Base-by-base conservation (phyloP, 495 filamentous ascomycete genomes). In the Xanthoparmelia taractica region DNA sequence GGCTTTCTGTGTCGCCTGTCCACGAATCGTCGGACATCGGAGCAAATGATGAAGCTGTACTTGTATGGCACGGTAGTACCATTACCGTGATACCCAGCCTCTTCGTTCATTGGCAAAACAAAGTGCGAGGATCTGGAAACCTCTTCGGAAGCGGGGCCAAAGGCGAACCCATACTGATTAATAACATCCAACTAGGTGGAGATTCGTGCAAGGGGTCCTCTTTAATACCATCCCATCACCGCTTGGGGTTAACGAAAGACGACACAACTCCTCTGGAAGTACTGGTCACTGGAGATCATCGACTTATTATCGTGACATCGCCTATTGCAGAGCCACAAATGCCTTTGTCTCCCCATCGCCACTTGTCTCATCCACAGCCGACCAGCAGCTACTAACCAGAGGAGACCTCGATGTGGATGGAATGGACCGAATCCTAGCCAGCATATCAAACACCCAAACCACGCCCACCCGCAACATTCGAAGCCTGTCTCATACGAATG, bases 11-110 rank as follows among this genome's bases (percentile, higher is more conserved):
- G 66, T 50, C 62, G 60, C n/a, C 70, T 67, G n/a, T 74, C 60
- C 71, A 77, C 69, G 71, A 67, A 57, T 71, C 74, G 52, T 79
- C 80, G 2, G 41, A 59, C 54, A 41, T 43, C 57, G 58, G 58
- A 63, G 37, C 63, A 63, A 57, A 78, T 0, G 86, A 90, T 38
- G 88, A 91, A 69, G 84, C 81, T 36, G 78, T 87, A 13, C 73
- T 87, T 20, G 73, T 90, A n/a, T 88, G 85, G 74, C 80, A 88
- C 50, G 85, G 82, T n/a, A 78, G 82, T 17, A 79, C 81, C 29
- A 79, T 74, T 60, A 80, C 85, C 11, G 75, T 84, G 10, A 86
- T 91, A 50, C 82, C 88, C 4, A 84, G 82, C 37, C 74, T 91
- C 34, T 70, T 84, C 4, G 82, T 82, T 15, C 83, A 88, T 70